Base-by-base conservation (phyloP, 441 rosid species). In the Sinapis alba region DNA sequence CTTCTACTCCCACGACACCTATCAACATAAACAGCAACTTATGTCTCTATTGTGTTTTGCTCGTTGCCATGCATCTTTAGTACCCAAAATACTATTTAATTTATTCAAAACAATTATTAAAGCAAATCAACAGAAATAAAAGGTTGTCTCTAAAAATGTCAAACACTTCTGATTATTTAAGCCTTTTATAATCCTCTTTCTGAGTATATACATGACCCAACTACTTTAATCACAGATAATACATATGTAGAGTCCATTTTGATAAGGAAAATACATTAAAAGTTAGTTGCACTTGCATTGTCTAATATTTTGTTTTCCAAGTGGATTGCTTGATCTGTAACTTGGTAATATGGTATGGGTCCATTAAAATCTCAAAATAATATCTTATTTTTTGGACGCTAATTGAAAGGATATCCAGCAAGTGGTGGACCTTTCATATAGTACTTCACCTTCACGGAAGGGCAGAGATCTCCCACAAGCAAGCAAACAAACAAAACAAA, bases 281-380 rank as follows among this genome's bases (percentile, higher is more conserved):
- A 70, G 70, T 69, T 41, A 45, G 19, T 45, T 45, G 51, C 80
- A 77, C 28, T 76, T 70, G 71, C 71, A 45, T 36, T 63, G 62
- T 71, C 53, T 45, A 60, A 38, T 56, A 7, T n/a, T 43, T 43
- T 57, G 50, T 27, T 16, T 53, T 75, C 38, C 74, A 72, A 68
- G 72, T 74, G 72, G 82, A 73, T 67, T 53, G 26, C 6, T 11
- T 12, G 43, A 78, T 72, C 60, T 78, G 74, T 78, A 73, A 72
- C 74, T 67, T 72, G 73, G 65, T 68, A 61, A 67, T 67, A 62
- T 38, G 69, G 74, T 71, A 61, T 73, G 78, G 81, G 78, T 78
- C 78, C 74, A 27, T n/a, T 20, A 72, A 72, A 72, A 71, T 77
- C 76, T 65, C n/a, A 10, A 50, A 65, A 78, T 38, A 61, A 78